A percentile compares a stretch with the other conserved stretches of the same genome.
Evolutionary conservation across 1,284 basidiomycete genomes (phyloP).

Genomic region (Ceratobasidium sp.): DNA sequence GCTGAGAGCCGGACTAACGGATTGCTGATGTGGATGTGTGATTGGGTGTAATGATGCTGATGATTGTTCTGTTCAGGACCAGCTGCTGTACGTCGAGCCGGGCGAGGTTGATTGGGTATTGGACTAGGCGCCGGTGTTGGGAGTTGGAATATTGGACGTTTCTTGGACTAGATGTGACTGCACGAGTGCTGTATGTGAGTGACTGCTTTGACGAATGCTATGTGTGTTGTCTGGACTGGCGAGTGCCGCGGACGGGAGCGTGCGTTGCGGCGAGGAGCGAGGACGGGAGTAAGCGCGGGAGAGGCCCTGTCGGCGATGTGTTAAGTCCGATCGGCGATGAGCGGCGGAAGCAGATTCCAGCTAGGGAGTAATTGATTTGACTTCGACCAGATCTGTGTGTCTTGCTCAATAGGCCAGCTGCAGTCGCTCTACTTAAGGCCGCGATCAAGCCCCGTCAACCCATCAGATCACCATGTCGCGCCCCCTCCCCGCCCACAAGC

Average conservation of each 20-base stretch:
- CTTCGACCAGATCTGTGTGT: background rate
- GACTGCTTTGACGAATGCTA: background rate
- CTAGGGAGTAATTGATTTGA: no score
- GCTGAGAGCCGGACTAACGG: constrained; percentile 24
- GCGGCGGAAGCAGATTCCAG: background rate
- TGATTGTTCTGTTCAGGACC: constrained; percentile 33
- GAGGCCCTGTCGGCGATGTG: constrained; percentile 11
- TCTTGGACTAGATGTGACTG: constrained; percentile 20
- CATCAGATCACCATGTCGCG: constrained; percentile 21
- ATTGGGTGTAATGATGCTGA: constrained; percentile 32
- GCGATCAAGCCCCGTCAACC: background rate
- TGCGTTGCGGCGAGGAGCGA: background rate
- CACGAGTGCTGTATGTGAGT: no score
- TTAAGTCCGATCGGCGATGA: constrained; percentile 14
- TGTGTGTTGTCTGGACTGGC: constrained; percentile 1
- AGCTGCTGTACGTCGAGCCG: constrained; percentile 41
- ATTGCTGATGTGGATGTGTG: constrained; percentile 22
- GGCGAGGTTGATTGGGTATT: constrained; percentile 34
- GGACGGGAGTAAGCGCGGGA: background rate
- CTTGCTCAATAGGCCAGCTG: background rate
- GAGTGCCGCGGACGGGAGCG: background rate
- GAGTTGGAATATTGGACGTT: background rate
- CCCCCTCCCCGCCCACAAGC: constrained; percentile 29
- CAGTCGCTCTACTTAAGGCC: constrained; percentile 1
- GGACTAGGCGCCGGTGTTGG: constrained; percentile 17